Base-by-base conservation (phyloP, 768 basidiomycete genomes). In the Collybia mongolica region DNA sequence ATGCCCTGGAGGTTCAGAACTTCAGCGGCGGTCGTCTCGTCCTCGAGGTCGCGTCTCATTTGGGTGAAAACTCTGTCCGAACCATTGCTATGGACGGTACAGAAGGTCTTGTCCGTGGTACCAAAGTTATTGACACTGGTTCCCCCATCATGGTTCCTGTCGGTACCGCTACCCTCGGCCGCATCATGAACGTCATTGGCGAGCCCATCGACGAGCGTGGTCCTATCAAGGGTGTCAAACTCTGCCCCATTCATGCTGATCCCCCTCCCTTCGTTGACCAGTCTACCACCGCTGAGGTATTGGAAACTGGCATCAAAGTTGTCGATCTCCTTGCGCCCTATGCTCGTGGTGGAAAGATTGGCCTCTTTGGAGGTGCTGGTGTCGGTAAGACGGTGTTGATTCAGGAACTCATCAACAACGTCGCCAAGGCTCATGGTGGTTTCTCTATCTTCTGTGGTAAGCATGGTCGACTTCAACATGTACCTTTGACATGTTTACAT, bases 81-180 rank as follows among this genome's bases (percentile, higher is more conserved):
- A 96, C 93, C 72, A 99, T 99, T 83, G 97, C 97, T 65, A 99
- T 99, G 97, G 97, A 98, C 68, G 95, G 96, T 87, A 99, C 97
- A 46, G 97, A 97, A 74, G 97, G 97, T 90, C 91, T 99, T 65
- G 95, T 99, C 59, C 94, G 97, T 74, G 97, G 97, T 44, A 90
- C 95, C 72, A 93, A 86, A 77, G 97, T 98, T 65, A 66, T 97
- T 65, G 97, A 98, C 75, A 97, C 96, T 35, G 97, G 97, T 68
- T 78, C 87, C 44, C 97, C 97, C 72, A 99, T 99, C 74, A 80
- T 81, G 74, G 92, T 99, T 56, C 97, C 97, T 60, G 97, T 99
- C 65, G 97, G 97, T 56, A 83, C 83, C 54, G 92, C 82, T 51
- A 95, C 92, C 50, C 87, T 99, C 52, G 97, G 97, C 44, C 93